These are phyloP conservation scores for Raphidocelis subcapitata DNA, from an alignment of 139 green algal species.

Conservation along the genomic window DNA sequence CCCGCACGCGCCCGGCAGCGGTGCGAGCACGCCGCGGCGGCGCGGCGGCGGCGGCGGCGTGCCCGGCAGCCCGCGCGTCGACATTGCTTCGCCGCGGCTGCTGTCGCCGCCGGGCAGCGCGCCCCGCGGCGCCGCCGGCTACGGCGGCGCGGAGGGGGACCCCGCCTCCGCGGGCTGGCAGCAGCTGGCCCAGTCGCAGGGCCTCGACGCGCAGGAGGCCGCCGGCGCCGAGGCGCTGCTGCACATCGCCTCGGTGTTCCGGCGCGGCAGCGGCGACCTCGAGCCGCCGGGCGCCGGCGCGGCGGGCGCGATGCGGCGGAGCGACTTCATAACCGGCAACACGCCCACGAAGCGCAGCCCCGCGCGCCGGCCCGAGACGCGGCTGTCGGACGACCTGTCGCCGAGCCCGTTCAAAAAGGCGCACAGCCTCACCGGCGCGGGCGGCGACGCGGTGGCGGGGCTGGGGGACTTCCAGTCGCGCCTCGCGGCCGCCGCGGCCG, in stretches of 20 bases:
- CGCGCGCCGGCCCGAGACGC: not conserved
- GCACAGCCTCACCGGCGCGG: constrained; percentile 9
- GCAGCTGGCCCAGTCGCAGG: too few relatives aligned
- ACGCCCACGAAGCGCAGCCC: constrained; percentile 19
- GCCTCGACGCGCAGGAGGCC: too few relatives aligned
- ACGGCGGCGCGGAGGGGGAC: too few relatives aligned
- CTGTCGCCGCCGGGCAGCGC: too few relatives aligned
- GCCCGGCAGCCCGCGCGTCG: too few relatives aligned
- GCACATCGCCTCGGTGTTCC: constrained; percentile 23
- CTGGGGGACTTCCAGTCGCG: not conserved
- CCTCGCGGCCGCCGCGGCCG: constrained; percentile 8
- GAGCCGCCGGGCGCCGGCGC: constrained; percentile 9
- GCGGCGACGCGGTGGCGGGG: not conserved
- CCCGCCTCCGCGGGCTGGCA: too few relatives aligned
- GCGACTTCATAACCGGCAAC: constrained; percentile 21
- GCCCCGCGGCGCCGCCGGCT: too few relatives aligned
- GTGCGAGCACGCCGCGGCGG: too few relatives aligned
- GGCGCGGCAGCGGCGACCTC: constrained; percentile 15
- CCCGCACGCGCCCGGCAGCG: too few relatives aligned
- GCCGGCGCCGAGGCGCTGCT: constrained; percentile 30
- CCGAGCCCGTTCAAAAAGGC: constrained; percentile 25
- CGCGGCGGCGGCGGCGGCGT: too few relatives aligned
- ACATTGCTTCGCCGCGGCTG: too few relatives aligned
- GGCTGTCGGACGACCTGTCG: constrained; percentile 9
- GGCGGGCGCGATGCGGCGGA: constrained; percentile 13